A percentile compares a stretch with the other conserved stretches of the same genome.
Evolutionary conservation across 179 eudicot genomes (phyloP).

Genomic region (Carnegiea gigantea): DNA sequence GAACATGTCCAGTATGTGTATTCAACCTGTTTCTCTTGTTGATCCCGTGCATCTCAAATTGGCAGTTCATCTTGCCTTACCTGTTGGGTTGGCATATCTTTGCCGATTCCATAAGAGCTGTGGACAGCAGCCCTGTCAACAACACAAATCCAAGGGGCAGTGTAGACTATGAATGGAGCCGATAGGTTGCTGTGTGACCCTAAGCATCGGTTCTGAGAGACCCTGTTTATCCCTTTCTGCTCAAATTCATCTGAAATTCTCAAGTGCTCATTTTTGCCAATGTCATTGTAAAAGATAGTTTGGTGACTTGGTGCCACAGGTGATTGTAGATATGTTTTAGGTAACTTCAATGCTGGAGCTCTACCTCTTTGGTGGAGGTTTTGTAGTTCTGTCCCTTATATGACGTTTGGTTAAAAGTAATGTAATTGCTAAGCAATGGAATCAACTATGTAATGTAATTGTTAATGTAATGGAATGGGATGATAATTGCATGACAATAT

Average conservation of each 20-base stretch:
- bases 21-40: neutral
- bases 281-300: neutral
- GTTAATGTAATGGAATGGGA: too few species aligned
- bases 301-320: neutral
- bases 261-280: conserved; percentile 1
- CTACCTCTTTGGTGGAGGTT: neutral
- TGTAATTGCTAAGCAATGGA: too few species aligned
- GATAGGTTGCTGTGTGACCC: conserved; percentile 32
- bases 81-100: conserved; percentile 86
- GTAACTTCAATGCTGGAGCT: neutral
- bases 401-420: too few species aligned
- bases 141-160: conserved; percentile 44
- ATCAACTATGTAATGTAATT: too few species aligned
- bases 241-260: conserved; percentile 9
- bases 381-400: neutral
- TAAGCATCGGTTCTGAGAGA: neutral
- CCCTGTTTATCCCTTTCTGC: neutral
- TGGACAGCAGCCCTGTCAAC: conserved; percentile 46
- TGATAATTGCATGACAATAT: too few species aligned
- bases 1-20: neutral
- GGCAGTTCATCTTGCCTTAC: conserved; percentile 87
- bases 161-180: conserved; percentile 79
- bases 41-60: conserved; percentile 4
- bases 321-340: neutral
- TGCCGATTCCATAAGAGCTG: conserved; percentile 61